phyloP scores from a whole-genome alignment of 192 early-diverging fungal species.

The Coemansia sp. region DNA sequence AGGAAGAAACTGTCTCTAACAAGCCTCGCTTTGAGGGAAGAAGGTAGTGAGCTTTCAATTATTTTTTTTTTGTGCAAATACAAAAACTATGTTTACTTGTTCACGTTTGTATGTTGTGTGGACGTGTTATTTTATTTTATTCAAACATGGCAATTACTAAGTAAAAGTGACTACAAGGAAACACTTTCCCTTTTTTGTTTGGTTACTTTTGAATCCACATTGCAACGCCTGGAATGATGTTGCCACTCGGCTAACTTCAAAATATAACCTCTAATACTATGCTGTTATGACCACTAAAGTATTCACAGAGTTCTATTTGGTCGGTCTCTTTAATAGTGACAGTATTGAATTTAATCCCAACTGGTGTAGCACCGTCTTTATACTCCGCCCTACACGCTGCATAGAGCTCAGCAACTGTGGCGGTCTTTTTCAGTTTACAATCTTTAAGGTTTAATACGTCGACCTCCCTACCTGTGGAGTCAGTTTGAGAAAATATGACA shows the following conservation, averaged over 20 bases:
- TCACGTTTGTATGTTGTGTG: background rate
- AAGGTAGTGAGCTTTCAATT: background rate
- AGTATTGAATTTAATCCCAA: background rate
- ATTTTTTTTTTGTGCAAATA: too few species aligned
- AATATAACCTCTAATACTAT: background rate
- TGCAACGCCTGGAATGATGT: too few species aligned
- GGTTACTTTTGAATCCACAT: too few species aligned
- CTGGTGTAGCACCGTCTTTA: background rate
- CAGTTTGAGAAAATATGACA: background rate
- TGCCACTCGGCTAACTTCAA: too few species aligned
- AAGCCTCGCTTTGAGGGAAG: background rate
- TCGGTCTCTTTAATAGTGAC: background rate
- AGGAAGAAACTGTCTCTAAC: conserved; percentile 29
- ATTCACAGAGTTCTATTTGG: background rate
- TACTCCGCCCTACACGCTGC: background rate
- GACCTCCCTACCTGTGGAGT: too few species aligned
- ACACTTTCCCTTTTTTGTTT: background rate
- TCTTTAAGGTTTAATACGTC: background rate
- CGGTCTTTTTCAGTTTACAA: background rate
- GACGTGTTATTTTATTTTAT: background rate
- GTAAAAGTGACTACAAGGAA: background rate
- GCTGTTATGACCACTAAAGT: background rate
- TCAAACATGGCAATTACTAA: background rate
- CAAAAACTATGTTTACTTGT: background rate
- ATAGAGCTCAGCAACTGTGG: background rate